phyloP scores from a whole-genome alignment of 352 stramenopile species.

The Phytopythium ostracodes region DNA sequence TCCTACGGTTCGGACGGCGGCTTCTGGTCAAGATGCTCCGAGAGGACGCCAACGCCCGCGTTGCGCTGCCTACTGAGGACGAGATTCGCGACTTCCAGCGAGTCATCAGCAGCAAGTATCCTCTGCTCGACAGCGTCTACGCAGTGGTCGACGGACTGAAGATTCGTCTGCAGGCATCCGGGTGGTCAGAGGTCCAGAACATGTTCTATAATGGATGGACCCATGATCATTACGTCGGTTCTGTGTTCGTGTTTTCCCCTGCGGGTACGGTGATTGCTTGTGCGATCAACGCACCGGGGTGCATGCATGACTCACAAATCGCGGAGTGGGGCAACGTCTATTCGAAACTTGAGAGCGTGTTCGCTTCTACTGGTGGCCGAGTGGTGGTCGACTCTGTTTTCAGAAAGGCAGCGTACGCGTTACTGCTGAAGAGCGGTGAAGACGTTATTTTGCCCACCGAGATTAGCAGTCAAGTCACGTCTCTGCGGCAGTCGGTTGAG shows the following conservation, averaged over 20 bases:
- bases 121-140: neutral
- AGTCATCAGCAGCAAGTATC: neutral
- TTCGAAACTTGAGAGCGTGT: neutral
- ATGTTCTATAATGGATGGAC: constrained; percentile 33
- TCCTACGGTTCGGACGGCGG: constrained; percentile 3
- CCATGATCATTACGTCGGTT: constrained; percentile 25
- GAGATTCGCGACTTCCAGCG: neutral
- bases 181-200: constrained; percentile 11
- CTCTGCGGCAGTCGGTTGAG: neutral
- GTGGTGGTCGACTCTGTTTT: constrained; percentile 7
- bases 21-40: neutral
- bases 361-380: neutral
- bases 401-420: neutral
- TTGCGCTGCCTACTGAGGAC: neutral
- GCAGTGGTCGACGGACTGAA: constrained; percentile 25
- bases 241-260: constrained; percentile 25
- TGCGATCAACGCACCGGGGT: constrained; percentile 21
- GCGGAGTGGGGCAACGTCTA: constrained; percentile 3
- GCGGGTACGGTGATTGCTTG: constrained; percentile 24
- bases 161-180: constrained; percentile 13
- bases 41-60: neutral
- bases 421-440: neutral
- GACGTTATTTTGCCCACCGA: neutral
- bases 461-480: neutral
- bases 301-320: constrained; percentile 18